These are phyloP conservation scores for Amanita pseudoporphyria DNA, from an alignment of 768 basidiomycete species.

Conservation along the genomic window DNA sequence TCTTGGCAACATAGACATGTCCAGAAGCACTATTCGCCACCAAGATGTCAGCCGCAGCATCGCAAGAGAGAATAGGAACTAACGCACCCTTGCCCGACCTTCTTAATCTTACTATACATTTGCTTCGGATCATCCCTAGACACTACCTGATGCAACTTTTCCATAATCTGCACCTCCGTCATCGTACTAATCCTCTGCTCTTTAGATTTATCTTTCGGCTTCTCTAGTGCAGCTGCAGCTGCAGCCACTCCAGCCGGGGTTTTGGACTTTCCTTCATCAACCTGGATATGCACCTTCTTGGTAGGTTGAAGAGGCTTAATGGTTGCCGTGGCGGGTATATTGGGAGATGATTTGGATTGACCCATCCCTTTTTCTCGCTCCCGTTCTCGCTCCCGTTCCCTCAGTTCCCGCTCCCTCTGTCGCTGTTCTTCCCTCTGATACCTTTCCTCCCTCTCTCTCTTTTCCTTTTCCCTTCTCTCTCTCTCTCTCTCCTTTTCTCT, in stretches of 20 bases:
- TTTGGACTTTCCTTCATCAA: slow-evolving; percentile 22
- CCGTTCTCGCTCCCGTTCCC: slow-evolving; percentile 13
- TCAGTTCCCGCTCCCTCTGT: slow-evolving; percentile 12
- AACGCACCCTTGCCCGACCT: slow-evolving; percentile 95
- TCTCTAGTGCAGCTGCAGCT: slow-evolving; percentile 67
- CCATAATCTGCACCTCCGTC: slow-evolving; percentile 98
- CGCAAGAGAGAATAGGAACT: slow-evolving; percentile 3
- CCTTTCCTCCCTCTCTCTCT: slow-evolving; percentile 24
- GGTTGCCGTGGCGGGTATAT: slow-evolving; percentile 40
- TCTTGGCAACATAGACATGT: slow-evolving; percentile 96
- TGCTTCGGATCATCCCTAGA: slow-evolving; percentile 78
- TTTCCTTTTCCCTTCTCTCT: slow-evolving; percentile 22
- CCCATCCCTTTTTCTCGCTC: slow-evolving; percentile 20
- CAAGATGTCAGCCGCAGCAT: slow-evolving; percentile 12
- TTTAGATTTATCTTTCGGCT: slow-evolving; percentile 69
- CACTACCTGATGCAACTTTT: slow-evolving; percentile 87
- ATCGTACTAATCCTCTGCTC: slow-evolving; percentile 90
- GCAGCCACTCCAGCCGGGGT: slow-evolving; percentile 41
- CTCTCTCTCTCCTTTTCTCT: slow-evolving; percentile 15
- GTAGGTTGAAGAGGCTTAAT: slow-evolving; percentile 69
- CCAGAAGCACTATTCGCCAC: slow-evolving; percentile 70
- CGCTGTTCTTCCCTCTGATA: slow-evolving; percentile 19
- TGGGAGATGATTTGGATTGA: slow-evolving; percentile 34
- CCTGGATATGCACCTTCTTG: slow-evolving; percentile 63
- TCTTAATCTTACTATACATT: slow-evolving; percentile 95